A percentile compares a stretch with the other conserved stretches of the same genome.
phyloP scores from a whole-genome alignment of 768 basidiomycete genomes.

The Suillus variegatus region DNA sequence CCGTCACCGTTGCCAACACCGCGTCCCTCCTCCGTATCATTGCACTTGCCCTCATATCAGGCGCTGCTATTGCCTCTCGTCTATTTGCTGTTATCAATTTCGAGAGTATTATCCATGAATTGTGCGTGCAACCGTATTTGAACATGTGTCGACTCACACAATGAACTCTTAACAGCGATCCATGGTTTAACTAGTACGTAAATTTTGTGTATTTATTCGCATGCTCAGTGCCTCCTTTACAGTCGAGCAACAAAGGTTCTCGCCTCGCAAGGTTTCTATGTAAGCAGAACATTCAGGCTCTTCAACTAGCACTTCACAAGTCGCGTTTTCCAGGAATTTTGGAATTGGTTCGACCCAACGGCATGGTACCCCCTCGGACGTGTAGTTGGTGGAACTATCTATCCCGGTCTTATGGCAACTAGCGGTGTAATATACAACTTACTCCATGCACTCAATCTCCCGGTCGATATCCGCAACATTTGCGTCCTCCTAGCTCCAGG shows the following conservation, averaged over 20 bases:
- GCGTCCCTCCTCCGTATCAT: slow-evolving; percentile 88
- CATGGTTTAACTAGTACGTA: slow-evolving; percentile 99
- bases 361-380: slow-evolving; percentile 99
- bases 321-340: slow-evolving; percentile 78
- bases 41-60: slow-evolving; percentile 88
- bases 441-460: slow-evolving; percentile 85
- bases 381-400: slow-evolving; percentile 97
- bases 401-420: slow-evolving; percentile 98
- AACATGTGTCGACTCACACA: neutral
- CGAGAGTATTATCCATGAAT: slow-evolving; percentile 99
- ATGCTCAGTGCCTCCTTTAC: slow-evolving; percentile 12
- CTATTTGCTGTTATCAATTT: slow-evolving; percentile 97
- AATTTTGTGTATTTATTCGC: neutral
- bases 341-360: slow-evolving; percentile 99
- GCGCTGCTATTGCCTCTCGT: slow-evolving; percentile 92
- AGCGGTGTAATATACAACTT: slow-evolving; percentile 95
- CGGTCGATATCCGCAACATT: slow-evolving; percentile 96
- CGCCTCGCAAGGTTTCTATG: slow-evolving; percentile 94
- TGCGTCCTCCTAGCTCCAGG: slow-evolving; percentile 97
- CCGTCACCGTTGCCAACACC: slow-evolving; percentile 80
- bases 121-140: slow-evolving; percentile 54
- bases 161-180: slow-evolving; percentile 59
- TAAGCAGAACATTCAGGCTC: slow-evolving; percentile 39
- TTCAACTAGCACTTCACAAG: slow-evolving; percentile 10
- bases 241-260: slow-evolving; percentile 94